A percentile compares a stretch with the other conserved stretches of the same genome.
phyloP scores from a whole-genome alignment of 2,329 filamentous ascomycete genomes.

The Trichoderma sp. region DNA sequence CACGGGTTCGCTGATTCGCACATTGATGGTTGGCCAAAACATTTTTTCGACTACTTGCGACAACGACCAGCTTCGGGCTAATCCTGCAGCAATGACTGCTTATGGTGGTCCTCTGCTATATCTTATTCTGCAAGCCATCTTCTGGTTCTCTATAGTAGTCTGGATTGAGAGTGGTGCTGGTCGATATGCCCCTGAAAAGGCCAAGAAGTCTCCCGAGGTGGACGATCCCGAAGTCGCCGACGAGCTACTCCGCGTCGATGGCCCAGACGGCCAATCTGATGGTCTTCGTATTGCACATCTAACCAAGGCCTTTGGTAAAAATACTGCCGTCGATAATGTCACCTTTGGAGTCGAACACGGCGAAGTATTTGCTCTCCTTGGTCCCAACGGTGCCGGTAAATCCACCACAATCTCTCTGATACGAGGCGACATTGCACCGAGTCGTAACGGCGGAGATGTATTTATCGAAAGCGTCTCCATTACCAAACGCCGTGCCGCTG shows the following conservation, averaged over 20 bases:
- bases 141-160: constrained; percentile 66
- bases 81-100: constrained; percentile 61
- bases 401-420: constrained; percentile 70
- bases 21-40: constrained; percentile 72
- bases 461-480: constrained; percentile 66
- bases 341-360: constrained; percentile 66
- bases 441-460: constrained; percentile 55
- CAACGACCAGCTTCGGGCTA: constrained; percentile 46
- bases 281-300: constrained; percentile 64
- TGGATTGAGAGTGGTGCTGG: constrained; percentile 68
- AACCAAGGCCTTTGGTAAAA: constrained; percentile 63
- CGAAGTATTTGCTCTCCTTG: constrained; percentile 72
- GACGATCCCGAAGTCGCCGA: constrained; percentile 30
- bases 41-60: constrained; percentile 74
- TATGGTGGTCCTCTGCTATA: constrained; percentile 83
- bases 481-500: constrained; percentile 58
- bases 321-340: constrained; percentile 66
- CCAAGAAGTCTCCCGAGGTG: constrained; percentile 19
- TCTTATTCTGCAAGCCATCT: constrained; percentile 64
- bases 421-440: constrained; percentile 67
- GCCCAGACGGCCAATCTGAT: constrained; percentile 33
- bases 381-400: constrained; percentile 76
- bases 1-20: constrained; percentile 55
- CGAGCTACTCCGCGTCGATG: constrained; percentile 28
- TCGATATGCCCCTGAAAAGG: constrained; percentile 20